phyloP scores from a whole-genome alignment of 306 rosid species.

The Ammopiptanthus mongolicus region DNA sequence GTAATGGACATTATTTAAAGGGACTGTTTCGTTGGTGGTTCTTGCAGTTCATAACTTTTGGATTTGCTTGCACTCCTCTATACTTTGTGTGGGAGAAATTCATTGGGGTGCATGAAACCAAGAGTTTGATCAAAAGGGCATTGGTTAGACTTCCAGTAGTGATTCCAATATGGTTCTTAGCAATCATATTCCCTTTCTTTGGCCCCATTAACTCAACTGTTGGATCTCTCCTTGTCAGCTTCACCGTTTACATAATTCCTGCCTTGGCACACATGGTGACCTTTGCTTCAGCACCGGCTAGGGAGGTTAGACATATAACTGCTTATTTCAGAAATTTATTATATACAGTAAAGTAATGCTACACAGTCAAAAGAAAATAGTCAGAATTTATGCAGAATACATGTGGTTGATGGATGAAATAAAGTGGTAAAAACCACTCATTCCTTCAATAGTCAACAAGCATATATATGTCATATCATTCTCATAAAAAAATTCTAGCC shows the following conservation, averaged over 20 bases:
- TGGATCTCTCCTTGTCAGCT: constrained; percentile 96
- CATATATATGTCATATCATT: too few relatives aligned
- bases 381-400: too few relatives aligned
- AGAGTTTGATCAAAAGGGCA: constrained; percentile 78
- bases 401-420: too few relatives aligned
- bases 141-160: constrained; percentile 85
- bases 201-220: constrained; percentile 96
- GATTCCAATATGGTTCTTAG: constrained; percentile 94
- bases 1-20: neutral
- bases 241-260: constrained; percentile 98
- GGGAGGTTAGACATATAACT: constrained; percentile 57
- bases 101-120: constrained; percentile 75
- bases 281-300: constrained; percentile 70
- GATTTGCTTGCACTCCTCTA: constrained; percentile 97
- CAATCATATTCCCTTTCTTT: constrained; percentile 92
- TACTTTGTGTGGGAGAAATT: constrained; percentile 99
- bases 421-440: too few relatives aligned
- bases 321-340: neutral
- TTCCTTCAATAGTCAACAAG: too few relatives aligned
- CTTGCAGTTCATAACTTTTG: constrained; percentile 91
- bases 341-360: too few relatives aligned
- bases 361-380: too few relatives aligned
- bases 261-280: constrained; percentile 93
- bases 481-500: too few relatives aligned
- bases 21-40: neutral